Conservation (phyloP, 1,284 basidiomycete species). For the Ustilago loliicola region DNA sequence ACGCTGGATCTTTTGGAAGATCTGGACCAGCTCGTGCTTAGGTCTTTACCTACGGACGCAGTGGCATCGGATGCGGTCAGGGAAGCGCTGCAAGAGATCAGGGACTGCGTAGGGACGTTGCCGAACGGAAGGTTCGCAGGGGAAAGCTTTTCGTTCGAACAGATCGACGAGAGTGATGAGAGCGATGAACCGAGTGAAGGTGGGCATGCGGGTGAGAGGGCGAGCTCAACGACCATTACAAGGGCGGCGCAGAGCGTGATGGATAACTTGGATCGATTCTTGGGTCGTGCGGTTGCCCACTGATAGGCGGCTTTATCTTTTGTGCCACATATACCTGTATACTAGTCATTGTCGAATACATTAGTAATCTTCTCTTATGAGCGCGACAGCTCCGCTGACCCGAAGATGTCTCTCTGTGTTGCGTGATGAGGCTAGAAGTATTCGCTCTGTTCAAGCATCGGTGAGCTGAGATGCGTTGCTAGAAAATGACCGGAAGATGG, state of each 20-base stretch:
- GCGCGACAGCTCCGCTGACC: neutral
- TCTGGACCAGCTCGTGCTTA: conserved; percentile 27
- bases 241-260: conserved; percentile 32
- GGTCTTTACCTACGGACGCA: neutral
- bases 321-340: conserved; percentile 1
- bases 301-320: neutral
- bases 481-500: neutral
- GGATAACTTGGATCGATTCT: conserved; percentile 40
- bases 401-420: neutral
- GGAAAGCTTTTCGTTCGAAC: conserved; percentile 37
- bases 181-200: conserved; percentile 11
- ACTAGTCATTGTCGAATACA: neutral
- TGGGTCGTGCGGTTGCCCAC: conserved; percentile 9
- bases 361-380: neutral
- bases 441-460: neutral
- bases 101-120: conserved; percentile 23
- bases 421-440: neutral
- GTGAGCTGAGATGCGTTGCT: neutral
- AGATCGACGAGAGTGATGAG: conserved; percentile 30
- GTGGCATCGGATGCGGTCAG: conserved; percentile 9
- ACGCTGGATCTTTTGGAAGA: conserved; percentile 51
- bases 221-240: conserved; percentile 32
- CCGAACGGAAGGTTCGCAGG: conserved; percentile 22
- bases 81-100: conserved; percentile 22
- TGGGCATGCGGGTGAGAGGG: neutral